A percentile compares a stretch with the other conserved stretches of the same genome.
Evolutionary conservation across 192 early-diverging fungal genomes (phyloP).

Genomic region (Gigaspora rosea): DNA sequence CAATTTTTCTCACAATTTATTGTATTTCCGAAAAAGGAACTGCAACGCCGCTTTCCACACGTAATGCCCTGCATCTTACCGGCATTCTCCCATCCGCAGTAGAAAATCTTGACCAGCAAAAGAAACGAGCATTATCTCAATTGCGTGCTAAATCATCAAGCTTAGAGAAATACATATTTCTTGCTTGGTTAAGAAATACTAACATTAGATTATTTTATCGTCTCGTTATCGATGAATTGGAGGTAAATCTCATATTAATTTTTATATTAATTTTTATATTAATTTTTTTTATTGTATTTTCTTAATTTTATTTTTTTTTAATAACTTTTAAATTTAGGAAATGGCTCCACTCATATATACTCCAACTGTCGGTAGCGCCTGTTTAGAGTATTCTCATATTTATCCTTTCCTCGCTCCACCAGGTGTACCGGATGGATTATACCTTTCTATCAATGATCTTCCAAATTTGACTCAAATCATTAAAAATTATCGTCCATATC

Average conservation of each 20-base stretch:
- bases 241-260: constrained; percentile 45
- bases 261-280: background rate
- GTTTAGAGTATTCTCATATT: constrained; percentile 86
- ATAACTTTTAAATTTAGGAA: constrained; percentile 50
- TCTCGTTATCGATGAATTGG: constrained; percentile 71
- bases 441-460: constrained; percentile 75
- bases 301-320: constrained; percentile 14
- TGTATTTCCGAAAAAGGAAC: constrained; percentile 70
- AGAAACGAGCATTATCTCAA: constrained; percentile 71
- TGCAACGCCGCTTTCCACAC: constrained; percentile 46
- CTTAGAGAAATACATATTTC: constrained; percentile 85
- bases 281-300: background rate
- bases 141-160: constrained; percentile 65
- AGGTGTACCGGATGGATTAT: constrained; percentile 80
- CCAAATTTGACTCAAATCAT: constrained; percentile 78
- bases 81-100: constrained; percentile 76
- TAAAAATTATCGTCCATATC: constrained; percentile 71
- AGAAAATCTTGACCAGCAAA: constrained; percentile 75
- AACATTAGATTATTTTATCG: constrained; percentile 85
- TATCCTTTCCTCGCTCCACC: constrained; percentile 83
- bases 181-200: constrained; percentile 80
- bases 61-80: constrained; percentile 61
- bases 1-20: background rate
- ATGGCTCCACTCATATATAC: constrained; percentile 80
- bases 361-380: constrained; percentile 82